Evolutionary conservation across 371 early-diverging fungal genomes (phyloP), one percentile per base, ranked within the genome.

Genomic region (Thermomucor indicae-seudaticae): DNA sequence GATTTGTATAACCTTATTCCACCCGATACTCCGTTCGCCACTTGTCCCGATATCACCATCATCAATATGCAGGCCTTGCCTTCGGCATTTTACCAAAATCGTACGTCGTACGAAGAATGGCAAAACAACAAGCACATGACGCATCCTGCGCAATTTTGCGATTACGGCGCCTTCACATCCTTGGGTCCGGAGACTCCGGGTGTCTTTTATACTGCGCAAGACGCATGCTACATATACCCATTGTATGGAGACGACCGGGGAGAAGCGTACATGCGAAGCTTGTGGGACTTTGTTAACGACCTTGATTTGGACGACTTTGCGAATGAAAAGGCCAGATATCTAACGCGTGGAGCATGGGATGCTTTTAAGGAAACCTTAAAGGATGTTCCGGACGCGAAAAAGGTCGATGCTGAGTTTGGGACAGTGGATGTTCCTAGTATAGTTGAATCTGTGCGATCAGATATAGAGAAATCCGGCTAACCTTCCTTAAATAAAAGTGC

Each of bases 161-260:
- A 82, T 27, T 82, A 75, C 53, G 83, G 80, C n/a, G 53, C 56
- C 2, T 78, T 68, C 29, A 74, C 80, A 0, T 67, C 76, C 0
- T 35, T 79, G 14, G 80, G 80, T 2, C 54, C 62, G 3, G 67
- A 72, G 12, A 64, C 75, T 19, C 78, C 83, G 4, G 78, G 74
- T 8, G 62, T 62, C n/a, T 72, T 67, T 41, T 72, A 72, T 40
- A 67, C 70, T 12, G 62, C 68, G 0, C 64, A 68, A 16, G 72
- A 70, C 51, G 70, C 73, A 3, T 59, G 65, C 11, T 79, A 76
- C 17, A 72, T 80, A 11, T 80, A 76, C 49, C 76, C 78, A 41
- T 54, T 80, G 11, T 82, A 72, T 55, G 86, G 84, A 10, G 83
- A 84, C 41, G 78, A 78, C 35, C 69, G 68, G 14, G 83, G 83